phyloP scores from a whole-genome alignment of 148 eudicot genomes.

The Nepenthes mirabilis region DNA sequence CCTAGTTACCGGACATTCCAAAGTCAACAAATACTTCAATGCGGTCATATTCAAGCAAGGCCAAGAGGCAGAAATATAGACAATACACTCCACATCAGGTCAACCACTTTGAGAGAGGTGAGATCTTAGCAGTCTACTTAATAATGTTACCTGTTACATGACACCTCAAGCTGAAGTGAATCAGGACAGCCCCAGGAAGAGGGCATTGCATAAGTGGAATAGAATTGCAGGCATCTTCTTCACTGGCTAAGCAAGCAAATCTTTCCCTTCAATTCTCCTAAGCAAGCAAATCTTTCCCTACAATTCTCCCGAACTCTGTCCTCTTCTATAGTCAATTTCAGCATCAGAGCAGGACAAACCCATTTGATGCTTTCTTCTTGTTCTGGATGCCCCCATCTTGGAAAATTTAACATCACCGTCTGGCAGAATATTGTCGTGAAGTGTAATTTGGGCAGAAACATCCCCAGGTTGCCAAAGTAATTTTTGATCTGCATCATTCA shows the following conservation, averaged over 20 bases:
- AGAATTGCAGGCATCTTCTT: neutral
- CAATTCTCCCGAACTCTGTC: conserved; percentile 62
- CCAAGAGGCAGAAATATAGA: too few relatives aligned
- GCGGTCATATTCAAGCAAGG: too few relatives aligned
- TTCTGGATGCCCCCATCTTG: conserved; percentile 36
- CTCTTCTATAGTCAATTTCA: conserved; percentile 91
- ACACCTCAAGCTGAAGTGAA: too few relatives aligned
- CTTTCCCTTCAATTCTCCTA: conserved; percentile 40
- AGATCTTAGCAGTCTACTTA: too few relatives aligned
- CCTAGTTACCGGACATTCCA: too few relatives aligned
- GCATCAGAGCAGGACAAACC: conserved; percentile 84
- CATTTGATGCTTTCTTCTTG: conserved; percentile 39
- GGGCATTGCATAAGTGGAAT: too few relatives aligned
- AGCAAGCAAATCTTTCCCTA: conserved; percentile 15
- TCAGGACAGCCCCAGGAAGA: too few relatives aligned
- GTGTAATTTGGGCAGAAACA: neutral
- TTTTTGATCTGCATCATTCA: conserved; percentile 4
- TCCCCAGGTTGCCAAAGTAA: conserved; percentile 7
- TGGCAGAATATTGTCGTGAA: conserved; percentile 3
- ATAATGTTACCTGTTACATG: too few relatives aligned
- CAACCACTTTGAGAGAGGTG: too few relatives aligned
- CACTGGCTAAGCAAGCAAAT: neutral
- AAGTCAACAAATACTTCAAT: too few relatives aligned
- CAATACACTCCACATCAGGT: too few relatives aligned
- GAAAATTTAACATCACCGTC: conserved; percentile 58